phyloP scores from a whole-genome alignment of 1,139 yeast genomes.

The Pichia sp. region DNA sequence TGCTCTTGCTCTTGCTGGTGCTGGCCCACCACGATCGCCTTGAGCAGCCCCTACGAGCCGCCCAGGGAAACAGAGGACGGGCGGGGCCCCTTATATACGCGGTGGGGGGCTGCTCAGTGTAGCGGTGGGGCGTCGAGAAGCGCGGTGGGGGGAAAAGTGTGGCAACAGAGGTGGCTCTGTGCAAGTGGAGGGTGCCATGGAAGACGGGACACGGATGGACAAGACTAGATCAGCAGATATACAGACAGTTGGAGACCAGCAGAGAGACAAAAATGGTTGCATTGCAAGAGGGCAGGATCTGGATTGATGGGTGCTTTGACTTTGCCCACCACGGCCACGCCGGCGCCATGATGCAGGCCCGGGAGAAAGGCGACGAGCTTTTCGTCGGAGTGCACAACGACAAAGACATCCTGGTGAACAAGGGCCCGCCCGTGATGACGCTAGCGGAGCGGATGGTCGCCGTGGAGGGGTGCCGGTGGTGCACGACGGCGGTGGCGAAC shows the following conservation, averaged over 20 bases:
- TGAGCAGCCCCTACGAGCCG: too few relatives aligned
- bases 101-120: too few relatives aligned
- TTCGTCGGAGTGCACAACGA: conserved; percentile 91
- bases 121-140: too few relatives aligned
- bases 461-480: conserved; percentile 90
- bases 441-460: conserved; percentile 75
- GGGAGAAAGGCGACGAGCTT: conserved; percentile 68
- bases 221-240: too few relatives aligned
- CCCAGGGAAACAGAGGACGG: background rate
- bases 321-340: conserved; percentile 98
- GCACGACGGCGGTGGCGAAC: conserved; percentile 60
- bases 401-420: conserved; percentile 73
- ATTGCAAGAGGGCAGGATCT: conserved; percentile 40
- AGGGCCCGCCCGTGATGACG: conserved; percentile 93
- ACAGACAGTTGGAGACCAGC: background rate
- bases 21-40: too few relatives aligned
- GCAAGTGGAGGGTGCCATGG: too few relatives aligned
- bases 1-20: too few relatives aligned
- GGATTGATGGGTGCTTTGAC: conserved; percentile 98
- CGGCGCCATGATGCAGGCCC: conserved; percentile 92
- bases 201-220: background rate
- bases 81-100: background rate
- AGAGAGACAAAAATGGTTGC: background rate
- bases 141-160: background rate
- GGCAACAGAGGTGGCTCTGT: background rate